Evolutionary conservation across 768 basidiomycete genomes (phyloP), one percentile per base, ranked within the genome.

Genomic region (Tulasnella sp.): DNA sequence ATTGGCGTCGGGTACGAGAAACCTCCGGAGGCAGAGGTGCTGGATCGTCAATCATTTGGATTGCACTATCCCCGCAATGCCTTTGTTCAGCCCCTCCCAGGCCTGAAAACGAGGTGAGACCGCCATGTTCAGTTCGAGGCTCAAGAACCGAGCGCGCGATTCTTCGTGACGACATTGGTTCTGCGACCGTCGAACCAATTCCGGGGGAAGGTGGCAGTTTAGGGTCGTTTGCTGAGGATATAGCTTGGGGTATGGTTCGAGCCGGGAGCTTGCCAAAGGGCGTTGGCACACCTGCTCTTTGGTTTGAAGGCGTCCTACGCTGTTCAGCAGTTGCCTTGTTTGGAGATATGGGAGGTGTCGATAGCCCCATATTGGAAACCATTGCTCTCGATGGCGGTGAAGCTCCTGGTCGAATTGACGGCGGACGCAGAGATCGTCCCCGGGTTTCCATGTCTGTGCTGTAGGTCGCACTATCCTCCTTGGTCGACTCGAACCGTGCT

Each of bases 281-380:
- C 29, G 17, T 42, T 42, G 42, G 42, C 17, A 17, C 5, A 64
- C 25, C 29, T 25, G 5, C 58, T 25, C 15, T 25, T 64, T 25
- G 22, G 15, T 25, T 64, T 34, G 58, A 64, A 29, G 29, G 1
- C 15, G 31, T 15, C 5, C 58, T 11, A 14, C 29, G 25, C 15
- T 64, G 58, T 7, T 5, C 14, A 34, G 6, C 11, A 22, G 69
- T 76, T 19, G 67, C 34, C 39, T 76, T 76, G 19, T 17, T 69
- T 42, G 75, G 75, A 19, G 75, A 76, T 42, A 45, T 76, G 11
- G 75, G 75, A 29, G 75, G 75, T 15, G 75, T 76, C 34, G 58
- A 39, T 12, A 76, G n/a, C 14, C 75, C 75, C 12, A n/a, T 70
- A 42, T 38, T 37, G 36, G 39, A 22, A 17, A 17, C 12, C 9